Evolutionary conservation across 305 asterid species (phyloP).

Genomic region (Fraxinus greggii): DNA sequence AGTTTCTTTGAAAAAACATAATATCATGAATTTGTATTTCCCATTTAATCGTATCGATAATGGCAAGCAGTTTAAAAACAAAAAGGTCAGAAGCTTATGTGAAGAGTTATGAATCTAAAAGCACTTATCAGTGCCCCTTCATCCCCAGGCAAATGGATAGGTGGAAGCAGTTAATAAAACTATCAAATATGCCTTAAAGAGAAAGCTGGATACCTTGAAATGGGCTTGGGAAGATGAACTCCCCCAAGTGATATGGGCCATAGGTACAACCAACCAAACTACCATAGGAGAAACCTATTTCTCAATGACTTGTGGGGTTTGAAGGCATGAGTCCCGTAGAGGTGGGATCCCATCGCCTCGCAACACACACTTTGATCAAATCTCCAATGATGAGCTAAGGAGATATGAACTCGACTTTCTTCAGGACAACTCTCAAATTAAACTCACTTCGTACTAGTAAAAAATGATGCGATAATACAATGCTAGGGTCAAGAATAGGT

Average conservation of each 20-base stretch:
- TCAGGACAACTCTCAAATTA: not conserved
- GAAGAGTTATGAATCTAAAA: not conserved
- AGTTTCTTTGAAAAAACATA: not conserved
- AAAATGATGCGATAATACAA: not conserved
- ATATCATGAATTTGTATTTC: not conserved
- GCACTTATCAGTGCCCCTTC: not conserved
- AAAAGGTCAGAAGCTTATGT: no score
- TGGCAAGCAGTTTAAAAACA: no score
- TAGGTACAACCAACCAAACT: not conserved
- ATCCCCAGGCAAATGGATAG: not conserved
- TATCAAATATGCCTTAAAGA: not conserved
- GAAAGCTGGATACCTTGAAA: not conserved
- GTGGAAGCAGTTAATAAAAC: not conserved
- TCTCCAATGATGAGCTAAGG: not conserved
- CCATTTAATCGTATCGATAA: not conserved
- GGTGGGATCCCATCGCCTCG: not conserved
- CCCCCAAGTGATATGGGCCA: not conserved
- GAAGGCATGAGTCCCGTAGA: not conserved
- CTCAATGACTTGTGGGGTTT: not conserved
- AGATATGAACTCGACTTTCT: not conserved
- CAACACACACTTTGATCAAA: not conserved
- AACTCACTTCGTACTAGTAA: not conserved
- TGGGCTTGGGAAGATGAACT: not conserved
- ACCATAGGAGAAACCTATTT: not conserved
- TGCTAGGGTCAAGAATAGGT: not conserved